Evolutionary conservation across 2,329 filamentous ascomycete species (phyloP).

Genomic region (Trichoderma hamatum): DNA sequence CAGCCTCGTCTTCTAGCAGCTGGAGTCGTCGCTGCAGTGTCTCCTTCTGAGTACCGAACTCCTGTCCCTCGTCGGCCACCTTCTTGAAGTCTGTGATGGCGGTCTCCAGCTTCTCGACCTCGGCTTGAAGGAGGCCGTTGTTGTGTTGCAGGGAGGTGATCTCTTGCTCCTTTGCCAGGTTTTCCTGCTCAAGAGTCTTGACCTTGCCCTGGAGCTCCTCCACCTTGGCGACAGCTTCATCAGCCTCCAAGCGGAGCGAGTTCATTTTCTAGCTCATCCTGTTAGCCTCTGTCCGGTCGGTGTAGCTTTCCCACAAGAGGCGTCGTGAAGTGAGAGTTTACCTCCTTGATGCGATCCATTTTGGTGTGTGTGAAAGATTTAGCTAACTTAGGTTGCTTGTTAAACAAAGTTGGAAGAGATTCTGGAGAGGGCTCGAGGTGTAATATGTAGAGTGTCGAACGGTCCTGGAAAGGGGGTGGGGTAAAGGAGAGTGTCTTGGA

Average conservation of each 20-base stretch:
- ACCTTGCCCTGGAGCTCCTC: constrained; percentile 87
- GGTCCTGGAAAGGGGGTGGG: constrained; percentile 40
- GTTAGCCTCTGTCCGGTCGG: constrained; percentile 11
- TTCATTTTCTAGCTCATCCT: constrained; percentile 76
- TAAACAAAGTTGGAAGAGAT: not conserved
- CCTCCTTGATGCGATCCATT: constrained; percentile 92
- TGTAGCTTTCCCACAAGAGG: constrained; percentile 27
- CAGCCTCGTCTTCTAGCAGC: constrained; percentile 96
- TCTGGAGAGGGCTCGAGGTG: constrained; percentile 23
- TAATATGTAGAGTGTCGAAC: constrained; percentile 37
- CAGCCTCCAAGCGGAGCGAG: constrained; percentile 89
- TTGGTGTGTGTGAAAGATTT: constrained; percentile 41
- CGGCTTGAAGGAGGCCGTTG: constrained; percentile 84
- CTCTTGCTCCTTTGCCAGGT: constrained; percentile 94
- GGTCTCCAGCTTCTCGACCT: constrained; percentile 90
- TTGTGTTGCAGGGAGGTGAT: constrained; percentile 96
- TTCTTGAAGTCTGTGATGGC: constrained; percentile 86
- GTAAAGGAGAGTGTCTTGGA: constrained; percentile 35
- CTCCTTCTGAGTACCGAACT: constrained; percentile 87
- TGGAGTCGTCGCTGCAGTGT: constrained; percentile 88
- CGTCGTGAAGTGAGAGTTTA: constrained; percentile 53
- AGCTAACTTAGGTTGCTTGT: constrained; percentile 26
- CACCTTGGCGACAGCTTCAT: constrained; percentile 77
- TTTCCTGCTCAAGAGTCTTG: constrained; percentile 92
- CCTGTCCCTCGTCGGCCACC: constrained; percentile 78